Evolutionary conservation across 2,329 filamentous ascomycete genomes (phyloP), one percentile per base, ranked within the genome.

Genomic region (Lizonia empirigonia): DNA sequence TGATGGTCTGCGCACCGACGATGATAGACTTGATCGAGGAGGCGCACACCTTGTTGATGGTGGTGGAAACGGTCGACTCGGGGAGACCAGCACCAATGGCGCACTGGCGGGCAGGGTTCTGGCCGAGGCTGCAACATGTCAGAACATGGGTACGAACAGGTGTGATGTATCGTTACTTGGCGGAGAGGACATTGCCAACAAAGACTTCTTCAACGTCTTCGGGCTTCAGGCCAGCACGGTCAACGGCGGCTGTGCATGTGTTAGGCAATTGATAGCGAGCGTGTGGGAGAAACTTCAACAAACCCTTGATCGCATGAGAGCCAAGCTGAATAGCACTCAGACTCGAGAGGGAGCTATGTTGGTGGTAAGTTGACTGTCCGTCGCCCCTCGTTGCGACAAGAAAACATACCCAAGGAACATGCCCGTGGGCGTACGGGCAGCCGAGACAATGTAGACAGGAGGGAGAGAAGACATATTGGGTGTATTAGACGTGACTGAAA

Each of bases 21-120:
- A 96, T 91, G 71, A 99, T 88, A 64, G 94, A 90, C 82, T 99
- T 99, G 73, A 97, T 80, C 35, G 88, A 87, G 8, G 92, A 97
- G 59, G 94, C 94, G 83, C 94, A 99, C 73, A 99, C 94, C 82
- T 99, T 99, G 87, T 99, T 99, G 71, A 99, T 85, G 44, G 92
- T 96, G 36, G 94, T 99, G 78, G 88, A 89, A 64, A 95, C 84
- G 59, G 89, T 89, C 46, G 83, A 82, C 59, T 95, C 82, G 46
- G 85, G 79, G 60, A 99, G 89, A 57, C 94, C 94, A 69, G 91
- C 94, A 67, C 87, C 85, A 69, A 99, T 84, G 67, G 92, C 91
- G 76, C 90, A 95, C 80, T 99, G 94, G 69, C 94, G 88, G 64
- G 94, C 92, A 62, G 95, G 94, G 72, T 95, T 96, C 79, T 99